Conservation (phyloP, 768 basidiomycete species). For the Tulasnella sp. region DNA sequence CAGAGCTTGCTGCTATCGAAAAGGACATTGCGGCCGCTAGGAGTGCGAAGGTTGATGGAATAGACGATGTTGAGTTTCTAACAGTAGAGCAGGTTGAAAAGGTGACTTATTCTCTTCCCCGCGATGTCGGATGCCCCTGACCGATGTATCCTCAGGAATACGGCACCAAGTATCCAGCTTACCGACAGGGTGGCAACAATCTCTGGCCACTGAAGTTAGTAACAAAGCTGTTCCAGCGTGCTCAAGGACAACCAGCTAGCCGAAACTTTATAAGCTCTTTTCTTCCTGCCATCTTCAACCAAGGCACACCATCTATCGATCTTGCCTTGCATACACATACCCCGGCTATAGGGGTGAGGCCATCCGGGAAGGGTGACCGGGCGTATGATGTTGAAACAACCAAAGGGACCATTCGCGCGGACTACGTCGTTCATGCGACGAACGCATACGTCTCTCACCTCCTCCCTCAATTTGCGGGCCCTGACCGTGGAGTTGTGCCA, state of each 20-base stretch:
- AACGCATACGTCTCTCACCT: constrained; percentile 79
- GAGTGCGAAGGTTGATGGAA: constrained; percentile 48
- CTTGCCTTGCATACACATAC: constrained; percentile 69
- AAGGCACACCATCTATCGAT: not conserved
- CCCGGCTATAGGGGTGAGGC: constrained; percentile 46
- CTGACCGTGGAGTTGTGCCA: constrained; percentile 53
- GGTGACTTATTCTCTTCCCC: constrained; percentile 38
- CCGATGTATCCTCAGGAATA: constrained; percentile 36
- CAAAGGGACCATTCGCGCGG: constrained; percentile 58
- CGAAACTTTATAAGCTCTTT: constrained; percentile 1
- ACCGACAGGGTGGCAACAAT: constrained; percentile 55
- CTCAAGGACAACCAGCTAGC: constrained; percentile 38
- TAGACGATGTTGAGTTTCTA: constrained; percentile 45
- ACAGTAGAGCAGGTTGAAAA: constrained; percentile 45
- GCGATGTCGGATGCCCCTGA: not conserved
- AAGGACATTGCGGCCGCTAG: constrained; percentile 53
- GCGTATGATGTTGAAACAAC: constrained; percentile 59
- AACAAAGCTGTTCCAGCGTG: constrained; percentile 48
- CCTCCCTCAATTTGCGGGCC: constrained; percentile 58
- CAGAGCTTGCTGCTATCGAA: constrained; percentile 41
- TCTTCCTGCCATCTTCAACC: not conserved
- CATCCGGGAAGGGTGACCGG: constrained; percentile 13
- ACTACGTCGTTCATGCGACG: constrained; percentile 76
- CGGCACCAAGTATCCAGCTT: constrained; percentile 50
- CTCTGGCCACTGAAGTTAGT: constrained; percentile 82